phyloP scores from a whole-genome alignment of 306 rosid species.

The Alnus rubra region DNA sequence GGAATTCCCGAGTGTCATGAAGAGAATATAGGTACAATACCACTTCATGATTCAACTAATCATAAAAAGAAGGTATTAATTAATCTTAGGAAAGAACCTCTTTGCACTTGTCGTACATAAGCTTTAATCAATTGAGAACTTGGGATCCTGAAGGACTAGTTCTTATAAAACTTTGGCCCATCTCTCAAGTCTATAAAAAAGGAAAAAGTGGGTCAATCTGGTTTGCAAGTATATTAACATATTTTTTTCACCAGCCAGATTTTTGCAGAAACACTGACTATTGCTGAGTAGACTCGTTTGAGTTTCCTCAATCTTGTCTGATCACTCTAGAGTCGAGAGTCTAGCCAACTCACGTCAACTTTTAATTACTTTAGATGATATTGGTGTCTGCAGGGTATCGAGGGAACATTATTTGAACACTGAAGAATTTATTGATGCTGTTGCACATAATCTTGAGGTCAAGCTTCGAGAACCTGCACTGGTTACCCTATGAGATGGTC shows the following conservation, averaged over 20 bases:
- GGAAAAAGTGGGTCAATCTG: no score
- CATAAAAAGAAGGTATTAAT: not conserved
- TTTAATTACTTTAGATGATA: not conserved
- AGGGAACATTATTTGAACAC: slow-evolving; percentile 83
- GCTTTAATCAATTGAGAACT: not conserved
- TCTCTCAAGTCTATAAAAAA: not conserved
- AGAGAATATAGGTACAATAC: not conserved
- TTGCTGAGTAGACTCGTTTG: not conserved
- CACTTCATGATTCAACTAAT: not conserved
- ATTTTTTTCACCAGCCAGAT: not conserved
- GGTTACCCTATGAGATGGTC: slow-evolving; percentile 10
- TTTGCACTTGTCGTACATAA: not conserved
- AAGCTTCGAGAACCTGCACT: slow-evolving; percentile 55
- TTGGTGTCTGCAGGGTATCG: slow-evolving; percentile 58
- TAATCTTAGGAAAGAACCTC: not conserved
- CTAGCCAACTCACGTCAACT: not conserved
- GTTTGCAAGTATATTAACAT: no score
- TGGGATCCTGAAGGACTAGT: not conserved
- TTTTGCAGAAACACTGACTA: not conserved
- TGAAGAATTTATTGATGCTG: slow-evolving; percentile 80
- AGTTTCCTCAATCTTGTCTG: not conserved
- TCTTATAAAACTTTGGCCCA: not conserved
- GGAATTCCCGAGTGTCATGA: no score
- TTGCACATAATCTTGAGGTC: slow-evolving; percentile 60
- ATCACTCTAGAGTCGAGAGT: not conserved